A percentile compares a stretch with the other conserved stretches of the same genome.
phyloP scores from a whole-genome alignment of 2,329 filamentous ascomycete species.

The Geosmithia flava region DNA sequence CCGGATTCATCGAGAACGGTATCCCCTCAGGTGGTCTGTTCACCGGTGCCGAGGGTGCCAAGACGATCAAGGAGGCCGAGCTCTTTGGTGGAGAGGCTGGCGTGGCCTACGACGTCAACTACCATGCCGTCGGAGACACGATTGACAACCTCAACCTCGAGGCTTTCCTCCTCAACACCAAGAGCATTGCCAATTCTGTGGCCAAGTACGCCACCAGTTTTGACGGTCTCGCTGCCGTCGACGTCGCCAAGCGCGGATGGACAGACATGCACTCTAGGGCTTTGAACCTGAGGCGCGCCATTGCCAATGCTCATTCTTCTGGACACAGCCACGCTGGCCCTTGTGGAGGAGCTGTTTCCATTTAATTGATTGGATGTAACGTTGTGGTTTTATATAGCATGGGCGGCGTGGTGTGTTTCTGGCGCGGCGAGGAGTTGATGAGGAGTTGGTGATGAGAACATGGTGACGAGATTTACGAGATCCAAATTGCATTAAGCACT shows the following conservation, averaged over 20 bases:
- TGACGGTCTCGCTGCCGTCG: conserved; percentile 16
- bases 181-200: conserved; percentile 27
- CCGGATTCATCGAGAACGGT: conserved; percentile 51
- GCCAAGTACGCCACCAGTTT: conserved; percentile 27
- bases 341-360: not conserved
- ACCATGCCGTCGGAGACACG: conserved; percentile 31
- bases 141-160: conserved; percentile 24
- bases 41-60: conserved; percentile 53
- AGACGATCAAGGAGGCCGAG: conserved; percentile 43
- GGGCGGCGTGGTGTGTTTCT: not conserved
- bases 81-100: conserved; percentile 51
- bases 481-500: too few species aligned
- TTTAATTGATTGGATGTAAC: not conserved
- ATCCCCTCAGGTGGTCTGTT: conserved; percentile 58
- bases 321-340: not conserved
- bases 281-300: not conserved
- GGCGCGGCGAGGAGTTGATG: not conserved
- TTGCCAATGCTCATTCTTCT: not conserved
- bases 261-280: not conserved
- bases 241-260: conserved; percentile 7
- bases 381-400: not conserved
- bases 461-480: too few species aligned
- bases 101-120: conserved; percentile 30
- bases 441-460: too few species aligned
- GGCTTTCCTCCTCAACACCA: conserved; percentile 31